Evolutionary conservation across 306 rosid species (phyloP).

Genomic region (Fragaria iinumae): DNA sequence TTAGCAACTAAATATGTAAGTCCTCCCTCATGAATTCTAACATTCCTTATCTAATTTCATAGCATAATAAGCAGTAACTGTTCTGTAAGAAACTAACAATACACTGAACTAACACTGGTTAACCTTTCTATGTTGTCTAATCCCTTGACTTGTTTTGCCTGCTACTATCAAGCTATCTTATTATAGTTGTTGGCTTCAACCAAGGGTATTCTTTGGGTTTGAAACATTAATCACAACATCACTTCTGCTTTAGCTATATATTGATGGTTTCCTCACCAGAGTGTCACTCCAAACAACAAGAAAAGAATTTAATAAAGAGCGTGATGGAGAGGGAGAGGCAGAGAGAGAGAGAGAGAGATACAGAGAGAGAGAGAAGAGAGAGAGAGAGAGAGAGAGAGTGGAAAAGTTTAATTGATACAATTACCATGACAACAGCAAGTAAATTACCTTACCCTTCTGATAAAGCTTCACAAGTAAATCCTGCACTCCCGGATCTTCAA

Average conservation of each 20-base stretch:
- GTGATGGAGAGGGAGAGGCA: background rate
- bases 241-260: background rate
- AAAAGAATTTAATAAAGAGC: background rate
- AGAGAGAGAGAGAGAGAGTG: background rate
- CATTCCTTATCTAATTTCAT: background rate
- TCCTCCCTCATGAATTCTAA: background rate
- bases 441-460: constrained; percentile 48
- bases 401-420: background rate
- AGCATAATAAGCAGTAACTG: background rate
- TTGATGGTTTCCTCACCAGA: background rate
- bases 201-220: background rate
- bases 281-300: background rate
- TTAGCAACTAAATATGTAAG: background rate
- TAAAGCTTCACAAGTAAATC: constrained; percentile 85
- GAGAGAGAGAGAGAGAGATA: background rate
- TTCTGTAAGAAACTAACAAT: background rate
- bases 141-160: background rate
- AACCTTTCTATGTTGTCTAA: background rate
- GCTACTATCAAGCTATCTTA: background rate
- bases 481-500: constrained; percentile 98
- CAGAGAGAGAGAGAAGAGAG: background rate
- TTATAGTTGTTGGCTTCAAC: background rate
- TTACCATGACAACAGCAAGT: background rate
- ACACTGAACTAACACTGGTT: background rate
- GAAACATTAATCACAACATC: background rate